Evolutionary conservation across 1,284 basidiomycete genomes (phyloP).

Genomic region (Rhodotorula sp.): DNA sequence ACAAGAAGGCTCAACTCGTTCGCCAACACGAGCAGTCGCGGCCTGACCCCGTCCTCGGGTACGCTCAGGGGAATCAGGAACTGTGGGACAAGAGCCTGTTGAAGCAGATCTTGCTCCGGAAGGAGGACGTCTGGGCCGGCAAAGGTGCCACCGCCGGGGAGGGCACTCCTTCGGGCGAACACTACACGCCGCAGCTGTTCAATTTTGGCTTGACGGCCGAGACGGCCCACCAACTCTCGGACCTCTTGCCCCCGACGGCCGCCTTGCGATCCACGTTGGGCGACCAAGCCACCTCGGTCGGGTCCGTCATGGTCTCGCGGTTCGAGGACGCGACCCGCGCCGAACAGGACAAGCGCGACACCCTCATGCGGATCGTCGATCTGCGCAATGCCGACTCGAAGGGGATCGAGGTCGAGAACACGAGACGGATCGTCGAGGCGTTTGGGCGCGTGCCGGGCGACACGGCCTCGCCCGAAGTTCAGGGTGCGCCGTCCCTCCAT

Average conservation of each 20-base stretch:
- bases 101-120: conserved; percentile 61
- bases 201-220: conserved; percentile 61
- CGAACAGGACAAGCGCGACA: conserved; percentile 63
- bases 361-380: conserved; percentile 72
- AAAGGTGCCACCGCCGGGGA: conserved; percentile 30
- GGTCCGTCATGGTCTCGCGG: conserved; percentile 32
- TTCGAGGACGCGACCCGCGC: conserved; percentile 42
- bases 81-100: conserved; percentile 64
- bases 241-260: conserved; percentile 46
- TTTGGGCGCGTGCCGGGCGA: conserved; percentile 77
- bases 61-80: conserved; percentile 60
- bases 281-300: conserved; percentile 35
- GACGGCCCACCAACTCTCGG: conserved; percentile 50
- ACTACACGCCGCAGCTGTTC: conserved; percentile 47
- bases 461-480: conserved; percentile 79
- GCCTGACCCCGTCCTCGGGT: conserved; percentile 72
- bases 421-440: conserved; percentile 69
- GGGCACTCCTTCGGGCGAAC: not conserved
- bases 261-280: conserved; percentile 48
- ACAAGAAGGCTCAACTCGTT: conserved; percentile 46
- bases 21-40: conserved; percentile 47
- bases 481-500: conserved; percentile 61
- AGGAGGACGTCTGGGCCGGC: conserved; percentile 55
- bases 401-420: conserved; percentile 83
- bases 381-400: conserved; percentile 80